These are phyloP conservation scores for Xylona heveae DNA, from an alignment of 495 filamentous ascomycete genomes.

Conservation along the genomic window DNA sequence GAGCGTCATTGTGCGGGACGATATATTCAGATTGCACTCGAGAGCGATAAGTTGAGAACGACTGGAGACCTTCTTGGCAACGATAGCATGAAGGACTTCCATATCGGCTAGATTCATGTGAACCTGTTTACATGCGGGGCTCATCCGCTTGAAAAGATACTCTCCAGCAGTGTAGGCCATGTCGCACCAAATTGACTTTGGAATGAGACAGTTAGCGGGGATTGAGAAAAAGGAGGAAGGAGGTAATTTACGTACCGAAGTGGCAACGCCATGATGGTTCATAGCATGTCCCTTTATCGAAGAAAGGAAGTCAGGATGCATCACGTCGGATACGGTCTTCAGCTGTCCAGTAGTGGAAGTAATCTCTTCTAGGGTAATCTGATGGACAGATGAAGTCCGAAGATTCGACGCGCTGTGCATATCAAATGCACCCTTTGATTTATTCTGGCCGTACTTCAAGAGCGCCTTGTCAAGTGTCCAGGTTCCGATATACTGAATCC, in stretches of 20 bases:
- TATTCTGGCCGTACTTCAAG: too few relatives aligned
- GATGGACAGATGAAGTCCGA: conserved; percentile 7
- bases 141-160: conserved; percentile 8
- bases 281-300: conserved; percentile 17
- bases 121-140: conserved; percentile 5
- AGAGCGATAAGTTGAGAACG: not conserved
- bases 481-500: too few relatives aligned
- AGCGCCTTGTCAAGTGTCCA: too few relatives aligned
- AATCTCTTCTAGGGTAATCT: conserved; percentile 12
- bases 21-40: not conserved
- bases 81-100: conserved; percentile 7
- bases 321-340: conserved; percentile 14
- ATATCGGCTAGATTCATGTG: conserved; percentile 14
- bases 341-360: conserved; percentile 7
- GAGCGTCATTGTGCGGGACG: not conserved
- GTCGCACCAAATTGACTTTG: conserved; percentile 2
- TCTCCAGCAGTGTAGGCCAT: conserved; percentile 8
- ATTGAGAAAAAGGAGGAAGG: not conserved
- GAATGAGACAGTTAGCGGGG: conserved; percentile 1
- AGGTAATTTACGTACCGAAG: conserved; percentile 17
- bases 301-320: conserved; percentile 14
- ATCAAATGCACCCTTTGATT: too few relatives aligned
- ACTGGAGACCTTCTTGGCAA: not conserved
- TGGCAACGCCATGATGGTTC: conserved; percentile 18
- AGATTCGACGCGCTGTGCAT: too few relatives aligned